Evolutionary conservation across 1,139 yeast species (phyloP), one percentile per base, ranked within the genome.

Genomic region (Nakaseomyces uthaithaninus): DNA sequence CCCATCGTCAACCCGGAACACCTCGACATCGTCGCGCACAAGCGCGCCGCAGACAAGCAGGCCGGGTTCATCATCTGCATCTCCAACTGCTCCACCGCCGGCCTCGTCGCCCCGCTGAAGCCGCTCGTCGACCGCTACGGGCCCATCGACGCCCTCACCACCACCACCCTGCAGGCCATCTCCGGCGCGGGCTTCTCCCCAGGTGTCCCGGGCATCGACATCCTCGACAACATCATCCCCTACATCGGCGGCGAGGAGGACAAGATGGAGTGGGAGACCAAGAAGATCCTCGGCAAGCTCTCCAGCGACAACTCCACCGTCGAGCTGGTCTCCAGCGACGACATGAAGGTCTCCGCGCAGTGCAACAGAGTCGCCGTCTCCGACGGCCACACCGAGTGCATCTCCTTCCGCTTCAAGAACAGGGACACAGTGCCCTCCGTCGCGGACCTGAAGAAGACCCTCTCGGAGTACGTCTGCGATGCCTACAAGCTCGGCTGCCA

Each of bases 141-240:
- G 38, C 95, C 96, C 39, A 75, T 91, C 46, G 89, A 85, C 46
- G 74, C 80, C 24, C 74, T 89, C 54, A 80, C 95, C 25, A 77
- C 95, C 40, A 87, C 97, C 43, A 91, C 98, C 14, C 66, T 91
- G 65, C 99, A 91, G 65, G 98, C 98, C 34, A 85, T 91, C 49
- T 87, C 97, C 7, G 99, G 99, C 52, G 98, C 94, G 20, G 99
- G 99, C 2, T 91, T 85, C 64, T 84, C 95, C 11, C 99, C 99
- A 36, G 99, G 99, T 62, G 95, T 89, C 40, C 77, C 95, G 20
- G 93, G 94, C 46, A 89, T 91, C 66, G 97, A 91, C 60, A 79
- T 91, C 41, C 72, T 91, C 56, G 99, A 91, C 67, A 91, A 91
- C 67, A 74, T 91, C 52, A 86, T 91, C 42, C 99, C 99, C 37